Evolutionary conservation across 768 basidiomycete genomes (phyloP), one percentile per base, ranked within the genome.

Genomic region (Austroboletus eburneus): DNA sequence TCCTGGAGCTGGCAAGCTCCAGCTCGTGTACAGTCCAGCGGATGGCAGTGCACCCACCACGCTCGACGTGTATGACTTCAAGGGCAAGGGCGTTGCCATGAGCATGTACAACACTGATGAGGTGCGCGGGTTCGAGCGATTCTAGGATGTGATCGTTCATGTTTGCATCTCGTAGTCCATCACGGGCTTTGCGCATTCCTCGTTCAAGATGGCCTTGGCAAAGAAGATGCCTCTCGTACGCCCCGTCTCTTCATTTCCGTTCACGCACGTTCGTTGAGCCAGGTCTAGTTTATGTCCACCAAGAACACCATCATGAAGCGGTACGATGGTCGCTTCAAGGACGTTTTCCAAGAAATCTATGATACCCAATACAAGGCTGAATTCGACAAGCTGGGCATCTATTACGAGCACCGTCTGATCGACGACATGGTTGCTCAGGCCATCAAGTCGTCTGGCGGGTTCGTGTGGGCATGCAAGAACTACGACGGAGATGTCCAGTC

Each of bases 71-170:
- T 98, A 90, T 58, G 85, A 97, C 69, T 99, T 97, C 76, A 83
- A 89, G 67, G 91, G 85, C 22, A 78, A 77, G 46, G 96, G 96
- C 56, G 90, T 97, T 25, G 94, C 93, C 4, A 81, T 99, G 79
- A 79, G 84, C 62, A 98, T 98, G 96, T 97, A 98, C 74, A 97
- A 97, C 72, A 97, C 93, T 6, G 92, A 97, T 55, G 92, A 95
- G 58, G 89, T 87, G 53, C 21, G 69, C 54, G 17, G 54, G 10
- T 25, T 39, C 4, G 14, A 23, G 29, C 8, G 17, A 24, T 39
- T 21, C 17, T 22, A 18, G 9, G 8, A 34, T 33, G 23, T 23
- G 13, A 5, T 4, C 5, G 25, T 27, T 49, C 33, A 41, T 40
- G 32, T 38, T 36, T 36, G 21, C 33, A 22, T 27, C 33, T 2